Percentiles rank a stretch among this genome's conserved stretches.
Conservation (phyloP, 75 land plant species). For the Picea glauca region DNA sequence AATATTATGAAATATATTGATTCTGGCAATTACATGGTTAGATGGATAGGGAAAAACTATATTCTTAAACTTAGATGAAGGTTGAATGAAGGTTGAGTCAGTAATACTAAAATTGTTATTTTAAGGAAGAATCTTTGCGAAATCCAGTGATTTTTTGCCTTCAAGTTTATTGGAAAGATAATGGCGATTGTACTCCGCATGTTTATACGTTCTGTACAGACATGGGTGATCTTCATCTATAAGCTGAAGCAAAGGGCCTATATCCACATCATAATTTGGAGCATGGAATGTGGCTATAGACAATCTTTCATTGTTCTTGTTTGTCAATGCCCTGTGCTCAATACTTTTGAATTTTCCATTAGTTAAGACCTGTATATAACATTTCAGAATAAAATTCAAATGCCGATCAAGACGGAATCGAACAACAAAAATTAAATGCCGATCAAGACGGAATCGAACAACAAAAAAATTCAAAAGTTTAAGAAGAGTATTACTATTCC, state of each 20-base stretch:
- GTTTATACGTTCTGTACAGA: conserved; percentile 51
- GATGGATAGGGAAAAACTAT: no score
- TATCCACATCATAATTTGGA: not conserved
- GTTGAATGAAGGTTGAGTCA: no score
- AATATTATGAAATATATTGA: no score
- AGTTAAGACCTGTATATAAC: not conserved
- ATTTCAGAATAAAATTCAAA: no score
- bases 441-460: no score
- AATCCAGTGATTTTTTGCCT: conserved; percentile 61
- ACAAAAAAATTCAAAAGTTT: no score
- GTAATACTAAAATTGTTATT: no score
- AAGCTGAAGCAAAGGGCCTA: conserved; percentile 32
- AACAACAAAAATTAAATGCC: no score
- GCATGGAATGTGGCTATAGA: conserved; percentile 16
- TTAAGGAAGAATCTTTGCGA: conserved; percentile 26
- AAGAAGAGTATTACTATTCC: no score
- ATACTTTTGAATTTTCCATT: conserved; percentile 15
- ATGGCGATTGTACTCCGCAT: conserved; percentile 68
- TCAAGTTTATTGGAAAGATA: conserved; percentile 53
- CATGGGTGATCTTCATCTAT: conserved; percentile 36
- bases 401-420: no score
- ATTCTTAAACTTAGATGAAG: no score
- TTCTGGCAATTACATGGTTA: no score
- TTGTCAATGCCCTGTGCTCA: conserved; percentile 7
- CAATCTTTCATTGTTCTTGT: conserved; percentile 3